Conservation (phyloP, 805 yeast genomes). For the Suhomyces sp. region DNA sequence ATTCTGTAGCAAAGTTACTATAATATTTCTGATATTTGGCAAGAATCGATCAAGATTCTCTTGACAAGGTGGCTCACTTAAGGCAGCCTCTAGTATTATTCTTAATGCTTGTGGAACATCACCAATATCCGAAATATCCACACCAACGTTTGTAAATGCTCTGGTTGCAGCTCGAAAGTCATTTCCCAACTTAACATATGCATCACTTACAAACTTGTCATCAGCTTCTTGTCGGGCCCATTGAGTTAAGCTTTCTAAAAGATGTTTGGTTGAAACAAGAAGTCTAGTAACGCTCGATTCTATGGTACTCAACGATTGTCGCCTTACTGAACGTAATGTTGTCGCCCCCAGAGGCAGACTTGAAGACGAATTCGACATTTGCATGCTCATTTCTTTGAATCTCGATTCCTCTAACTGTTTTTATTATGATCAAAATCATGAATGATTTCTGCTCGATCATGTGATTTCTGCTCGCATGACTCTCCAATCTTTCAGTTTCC, state of each 20-base stretch:
- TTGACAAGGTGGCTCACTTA: conserved; percentile 82
- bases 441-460: background rate
- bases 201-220: conserved; percentile 83
- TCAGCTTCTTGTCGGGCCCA: conserved; percentile 86
- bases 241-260: conserved; percentile 78
- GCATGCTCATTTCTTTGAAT: background rate
- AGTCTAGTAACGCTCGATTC: conserved; percentile 78
- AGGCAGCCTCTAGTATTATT: conserved; percentile 76
- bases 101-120: conserved; percentile 87
- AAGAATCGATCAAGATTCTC: conserved; percentile 74
- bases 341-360: conserved; percentile 1
- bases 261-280: conserved; percentile 82
- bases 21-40: conserved; percentile 82
- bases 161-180: conserved; percentile 85
- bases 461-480: background rate
- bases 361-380: conserved; percentile 9
- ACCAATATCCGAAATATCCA: conserved; percentile 78
- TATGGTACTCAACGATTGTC: conserved; percentile 45
- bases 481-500: background rate
- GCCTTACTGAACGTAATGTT: conserved; percentile 8
- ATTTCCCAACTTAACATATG: conserved; percentile 88
- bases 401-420: background rate
- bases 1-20: conserved; percentile 73
- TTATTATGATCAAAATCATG: background rate
- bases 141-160: conserved; percentile 74